These are phyloP conservation scores for Scalesia atractyloides DNA, from an alignment of 129 eudicot genomes.

Conservation along the genomic window DNA sequence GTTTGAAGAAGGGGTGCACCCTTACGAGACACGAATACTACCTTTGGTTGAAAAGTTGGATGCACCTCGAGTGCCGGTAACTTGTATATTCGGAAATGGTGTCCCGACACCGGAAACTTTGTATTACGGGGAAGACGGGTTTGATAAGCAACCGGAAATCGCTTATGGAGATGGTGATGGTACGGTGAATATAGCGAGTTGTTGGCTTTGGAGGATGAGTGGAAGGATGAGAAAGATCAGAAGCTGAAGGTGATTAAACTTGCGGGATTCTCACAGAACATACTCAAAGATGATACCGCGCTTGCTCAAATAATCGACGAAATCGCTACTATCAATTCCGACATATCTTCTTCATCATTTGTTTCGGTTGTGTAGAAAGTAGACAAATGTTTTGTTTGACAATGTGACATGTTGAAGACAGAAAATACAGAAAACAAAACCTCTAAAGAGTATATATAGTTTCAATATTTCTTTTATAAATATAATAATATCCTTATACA, in stretches of 20 bases:
- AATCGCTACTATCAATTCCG: constrained; percentile 42
- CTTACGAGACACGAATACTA: constrained; percentile 53
- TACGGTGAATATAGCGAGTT: constrained; percentile 84
- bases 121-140: constrained; percentile 66
- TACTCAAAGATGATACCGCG: constrained; percentile 51
- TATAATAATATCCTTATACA: too few relatives aligned
- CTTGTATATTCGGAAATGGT: constrained; percentile 78
- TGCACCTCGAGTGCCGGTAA: constrained; percentile 57
- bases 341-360: not conserved
- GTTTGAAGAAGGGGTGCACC: constrained; percentile 53
- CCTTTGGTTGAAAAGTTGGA: constrained; percentile 55
- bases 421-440: too few relatives aligned
- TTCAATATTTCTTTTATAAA: too few relatives aligned
- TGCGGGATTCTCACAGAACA: constrained; percentile 58
- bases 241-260: constrained; percentile 51
- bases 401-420: not conserved
- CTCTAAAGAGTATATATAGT: too few relatives aligned
- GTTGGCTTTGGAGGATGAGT: constrained; percentile 52
- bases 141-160: constrained; percentile 73
- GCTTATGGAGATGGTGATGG: constrained; percentile 91
- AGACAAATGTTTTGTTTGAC: not conserved
- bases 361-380: constrained; percentile 1
- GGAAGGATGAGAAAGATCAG: constrained; percentile 49
- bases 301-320: constrained; percentile 43
- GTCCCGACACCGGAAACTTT: constrained; percentile 65